A percentile compares a stretch with the other conserved stretches of the same genome.
Evolutionary conservation across 164 flowering plant species (phyloP).

Genomic region (Umbellularia californica): DNA sequence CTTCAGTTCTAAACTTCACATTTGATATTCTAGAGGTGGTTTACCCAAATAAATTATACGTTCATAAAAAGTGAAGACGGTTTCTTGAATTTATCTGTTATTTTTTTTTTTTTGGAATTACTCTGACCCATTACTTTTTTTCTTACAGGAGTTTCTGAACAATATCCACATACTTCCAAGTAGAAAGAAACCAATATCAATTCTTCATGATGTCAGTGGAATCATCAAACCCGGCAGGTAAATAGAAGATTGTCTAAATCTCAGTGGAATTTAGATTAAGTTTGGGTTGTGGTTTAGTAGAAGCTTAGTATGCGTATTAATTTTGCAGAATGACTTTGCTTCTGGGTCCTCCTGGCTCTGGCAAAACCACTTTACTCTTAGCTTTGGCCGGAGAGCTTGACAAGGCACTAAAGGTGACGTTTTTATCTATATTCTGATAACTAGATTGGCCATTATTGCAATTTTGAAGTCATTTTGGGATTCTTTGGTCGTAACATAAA

Average conservation of each 20-base stretch:
- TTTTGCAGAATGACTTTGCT: conserved; percentile 35
- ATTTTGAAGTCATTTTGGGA: neutral
- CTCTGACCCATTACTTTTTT: neutral
- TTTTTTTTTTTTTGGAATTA: neutral
- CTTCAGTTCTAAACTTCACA: conserved; percentile 50
- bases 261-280: neutral
- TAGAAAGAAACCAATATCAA: neutral
- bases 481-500: neutral
- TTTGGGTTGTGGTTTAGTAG: neutral
- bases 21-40: conserved; percentile 11
- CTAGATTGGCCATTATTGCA: neutral
- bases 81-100: neutral
- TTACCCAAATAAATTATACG: no score
- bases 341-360: conserved; percentile 35
- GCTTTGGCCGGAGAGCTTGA: conserved; percentile 46
- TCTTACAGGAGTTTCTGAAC: conserved; percentile 7
- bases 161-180: conserved; percentile 12
- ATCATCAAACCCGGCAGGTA: conserved; percentile 15
- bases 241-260: neutral
- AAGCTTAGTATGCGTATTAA: neutral
- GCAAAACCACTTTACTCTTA: conserved; percentile 29
- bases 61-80: no score
- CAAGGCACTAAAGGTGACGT: conserved; percentile 34
- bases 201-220: conserved; percentile 10
- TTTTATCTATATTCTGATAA: neutral